phyloP scores from a whole-genome alignment of 2,329 filamentous ascomycete species.

The Laburnicola sp. region DNA sequence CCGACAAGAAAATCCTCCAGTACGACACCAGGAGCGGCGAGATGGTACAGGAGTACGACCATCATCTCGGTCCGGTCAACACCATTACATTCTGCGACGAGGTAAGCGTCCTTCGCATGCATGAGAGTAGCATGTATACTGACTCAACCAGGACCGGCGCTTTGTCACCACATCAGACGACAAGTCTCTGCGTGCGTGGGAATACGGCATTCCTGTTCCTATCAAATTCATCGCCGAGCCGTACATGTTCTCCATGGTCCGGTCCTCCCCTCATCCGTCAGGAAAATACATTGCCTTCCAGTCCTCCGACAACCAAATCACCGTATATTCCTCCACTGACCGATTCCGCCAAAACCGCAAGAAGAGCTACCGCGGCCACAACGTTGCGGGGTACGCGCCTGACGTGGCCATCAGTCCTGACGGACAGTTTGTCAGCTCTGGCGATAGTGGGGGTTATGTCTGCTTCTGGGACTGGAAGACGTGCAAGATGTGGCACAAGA shows the following conservation, averaged over 20 bases:
- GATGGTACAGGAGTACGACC: conserved; percentile 95
- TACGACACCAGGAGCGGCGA: conserved; percentile 85
- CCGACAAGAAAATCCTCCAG: conserved; percentile 98
- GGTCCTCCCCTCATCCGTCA: conserved; percentile 79
- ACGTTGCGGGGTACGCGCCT: conserved; percentile 91
- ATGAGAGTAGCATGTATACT: neutral
- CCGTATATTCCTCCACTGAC: conserved; percentile 92
- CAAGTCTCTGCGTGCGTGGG: conserved; percentile 94
- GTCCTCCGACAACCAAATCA: conserved; percentile 91
- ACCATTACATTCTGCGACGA: conserved; percentile 96
- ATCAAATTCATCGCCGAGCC: conserved; percentile 98
- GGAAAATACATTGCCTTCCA: conserved; percentile 96
- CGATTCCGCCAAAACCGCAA: conserved; percentile 97
- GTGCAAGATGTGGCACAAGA: conserved; percentile 98
- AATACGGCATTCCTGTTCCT: conserved; percentile 96
- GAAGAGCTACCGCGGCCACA: conserved; percentile 94
- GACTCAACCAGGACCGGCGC: conserved; percentile 64
- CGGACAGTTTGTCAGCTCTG: conserved; percentile 84
- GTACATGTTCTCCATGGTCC: conserved; percentile 96
- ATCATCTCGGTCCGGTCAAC: conserved; percentile 96
- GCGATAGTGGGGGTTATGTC: conserved; percentile 84
- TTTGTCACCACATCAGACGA: conserved; percentile 99
- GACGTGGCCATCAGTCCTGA: conserved; percentile 88
- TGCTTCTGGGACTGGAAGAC: conserved; percentile 99
- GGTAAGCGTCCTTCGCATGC: conserved; percentile 11